A percentile compares a stretch with the other conserved stretches of the same genome.
These are phyloP conservation scores for Rhizopogon vesiculosus DNA, from an alignment of 768 basidiomycete species.

Conservation along the genomic window DNA sequence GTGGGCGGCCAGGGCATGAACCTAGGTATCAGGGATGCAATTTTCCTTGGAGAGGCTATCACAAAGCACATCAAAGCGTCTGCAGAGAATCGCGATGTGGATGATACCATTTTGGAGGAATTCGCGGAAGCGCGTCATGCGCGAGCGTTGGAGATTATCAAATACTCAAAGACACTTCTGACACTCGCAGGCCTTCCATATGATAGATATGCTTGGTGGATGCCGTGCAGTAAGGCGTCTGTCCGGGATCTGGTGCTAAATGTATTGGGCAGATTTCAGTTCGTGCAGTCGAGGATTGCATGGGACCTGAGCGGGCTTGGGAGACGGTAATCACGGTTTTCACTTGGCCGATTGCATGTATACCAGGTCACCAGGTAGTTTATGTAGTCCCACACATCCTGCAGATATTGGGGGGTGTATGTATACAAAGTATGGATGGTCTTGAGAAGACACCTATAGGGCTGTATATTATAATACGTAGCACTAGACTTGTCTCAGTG, in stretches of 20 bases:
- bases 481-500: no score
- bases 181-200: conserved; percentile 17
- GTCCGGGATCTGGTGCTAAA: conserved; percentile 23
- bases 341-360: no score
- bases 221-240: conserved; percentile 20
- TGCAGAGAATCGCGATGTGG: conserved; percentile 4
- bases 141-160: conserved; percentile 39
- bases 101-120: conserved; percentile 28
- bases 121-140: conserved; percentile 33
- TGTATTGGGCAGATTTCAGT: conserved; percentile 12
- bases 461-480: no score
- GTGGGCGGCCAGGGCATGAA: conserved; percentile 59
- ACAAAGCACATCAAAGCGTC: conserved; percentile 25
- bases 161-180: conserved; percentile 32
- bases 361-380: no score
- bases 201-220: conserved; percentile 14
- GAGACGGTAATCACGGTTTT: no score
- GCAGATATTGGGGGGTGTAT: no score
- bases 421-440: no score
- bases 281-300: conserved; percentile 11
- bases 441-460: no score
- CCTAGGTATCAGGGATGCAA: conserved; percentile 47
- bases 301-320: conserved; percentile 21
- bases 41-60: conserved; percentile 39
- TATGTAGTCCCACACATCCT: no score